Percentiles rank a stretch among this genome's conserved stretches.
Conservation (phyloP, 1,284 basidiomycete species). For the Leccinum subfulvum region DNA sequence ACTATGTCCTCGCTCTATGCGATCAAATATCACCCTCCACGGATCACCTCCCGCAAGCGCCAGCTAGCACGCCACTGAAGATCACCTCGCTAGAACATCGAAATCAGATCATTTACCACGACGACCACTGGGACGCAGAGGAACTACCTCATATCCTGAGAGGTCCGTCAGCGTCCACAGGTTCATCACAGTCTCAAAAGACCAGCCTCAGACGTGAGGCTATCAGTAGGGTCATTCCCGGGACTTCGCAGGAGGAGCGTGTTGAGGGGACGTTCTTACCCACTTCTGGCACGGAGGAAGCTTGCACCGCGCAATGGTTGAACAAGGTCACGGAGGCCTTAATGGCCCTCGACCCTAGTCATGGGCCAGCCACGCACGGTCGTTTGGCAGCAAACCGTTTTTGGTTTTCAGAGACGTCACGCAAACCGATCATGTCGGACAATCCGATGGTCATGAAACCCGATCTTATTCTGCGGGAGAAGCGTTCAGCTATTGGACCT, state of each 20-base stretch:
- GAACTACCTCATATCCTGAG: not conserved
- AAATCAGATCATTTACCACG: not conserved
- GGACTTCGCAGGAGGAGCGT: not conserved
- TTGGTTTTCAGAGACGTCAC: too few relatives aligned
- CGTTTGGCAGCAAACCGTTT: not conserved
- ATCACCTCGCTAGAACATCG: not conserved
- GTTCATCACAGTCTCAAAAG: not conserved
- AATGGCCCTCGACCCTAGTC: not conserved
- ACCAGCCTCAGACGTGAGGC: not conserved
- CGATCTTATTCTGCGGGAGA: not conserved
- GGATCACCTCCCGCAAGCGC: not conserved
- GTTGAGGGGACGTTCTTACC: not conserved
- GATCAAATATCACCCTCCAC: not conserved
- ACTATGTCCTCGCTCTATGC: not conserved
- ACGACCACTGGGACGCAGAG: not conserved
- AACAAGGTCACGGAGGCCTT: not conserved
- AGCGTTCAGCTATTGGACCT: not conserved
- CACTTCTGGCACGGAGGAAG: not conserved
- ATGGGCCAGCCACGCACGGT: not conserved
- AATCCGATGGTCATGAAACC: not conserved
- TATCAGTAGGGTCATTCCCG: not conserved
- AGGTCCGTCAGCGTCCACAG: not conserved
- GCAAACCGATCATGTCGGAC: too few relatives aligned
- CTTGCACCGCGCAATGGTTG: not conserved
- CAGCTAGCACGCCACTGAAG: not conserved